Evolutionary conservation across 768 basidiomycete species (phyloP).

Genomic region (Lactifluus volemus): DNA sequence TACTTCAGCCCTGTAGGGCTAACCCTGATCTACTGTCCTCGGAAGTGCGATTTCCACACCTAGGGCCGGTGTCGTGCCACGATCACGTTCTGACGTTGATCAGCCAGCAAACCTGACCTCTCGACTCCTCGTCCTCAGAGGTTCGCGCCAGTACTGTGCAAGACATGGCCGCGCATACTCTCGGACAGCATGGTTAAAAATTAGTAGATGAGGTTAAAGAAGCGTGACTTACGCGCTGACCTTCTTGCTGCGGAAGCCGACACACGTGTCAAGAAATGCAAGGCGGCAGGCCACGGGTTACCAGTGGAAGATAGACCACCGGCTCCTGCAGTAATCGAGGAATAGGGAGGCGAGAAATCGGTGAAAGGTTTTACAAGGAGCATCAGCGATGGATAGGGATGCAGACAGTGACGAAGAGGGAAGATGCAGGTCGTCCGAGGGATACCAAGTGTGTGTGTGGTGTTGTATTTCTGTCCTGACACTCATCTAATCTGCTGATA

Average conservation of each 20-base stretch:
- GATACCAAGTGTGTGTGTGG: background rate
- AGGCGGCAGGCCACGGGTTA: conserved; percentile 60
- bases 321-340: conserved; percentile 38
- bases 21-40: too few relatives aligned
- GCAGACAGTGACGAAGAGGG: conserved; percentile 49
- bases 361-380: conserved; percentile 80
- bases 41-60: too few relatives aligned
- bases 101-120: too few relatives aligned
- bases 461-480: too few relatives aligned
- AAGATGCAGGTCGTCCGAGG: conserved; percentile 24
- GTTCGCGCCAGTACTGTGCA: too few relatives aligned
- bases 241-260: conserved; percentile 80
- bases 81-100: too few relatives aligned
- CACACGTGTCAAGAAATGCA: conserved; percentile 83
- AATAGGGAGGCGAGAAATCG: conserved; percentile 65
- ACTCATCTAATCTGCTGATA: background rate
- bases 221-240: conserved; percentile 75
- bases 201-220: conserved; percentile 63
- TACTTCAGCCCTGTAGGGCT: too few relatives aligned
- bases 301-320: conserved; percentile 30
- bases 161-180: background rate
- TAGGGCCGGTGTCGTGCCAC: too few relatives aligned
- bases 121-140: too few relatives aligned
- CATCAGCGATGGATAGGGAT: conserved; percentile 68
- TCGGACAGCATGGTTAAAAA: conserved; percentile 87